phyloP scores from a whole-genome alignment of 768 basidiomycete species.

The Tylopilus rubrobrunneus region DNA sequence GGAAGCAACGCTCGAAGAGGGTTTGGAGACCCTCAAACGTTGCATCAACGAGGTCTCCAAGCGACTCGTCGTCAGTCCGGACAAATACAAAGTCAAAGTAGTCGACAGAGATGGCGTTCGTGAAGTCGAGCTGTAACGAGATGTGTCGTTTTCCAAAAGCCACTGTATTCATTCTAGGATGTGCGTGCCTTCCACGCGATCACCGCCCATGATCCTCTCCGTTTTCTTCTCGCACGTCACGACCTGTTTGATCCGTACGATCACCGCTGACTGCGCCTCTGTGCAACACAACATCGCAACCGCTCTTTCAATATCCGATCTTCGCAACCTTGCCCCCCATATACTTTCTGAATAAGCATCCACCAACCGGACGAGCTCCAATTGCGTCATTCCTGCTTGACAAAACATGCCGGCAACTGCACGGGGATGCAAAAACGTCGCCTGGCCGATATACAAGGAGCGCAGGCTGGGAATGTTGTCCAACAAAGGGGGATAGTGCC shows the following conservation, averaged over 20 bases:
- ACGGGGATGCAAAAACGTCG: conserved; percentile 41
- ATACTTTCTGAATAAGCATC: conserved; percentile 55
- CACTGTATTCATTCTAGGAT: conserved; percentile 16
- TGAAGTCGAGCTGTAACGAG: conserved; percentile 62
- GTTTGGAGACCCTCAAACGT: conserved; percentile 74
- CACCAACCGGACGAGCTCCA: conserved; percentile 41
- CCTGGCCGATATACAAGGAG: conserved; percentile 48
- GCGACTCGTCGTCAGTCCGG: conserved; percentile 74
- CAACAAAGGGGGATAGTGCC: conserved; percentile 26
- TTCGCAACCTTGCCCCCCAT: conserved; percentile 52
- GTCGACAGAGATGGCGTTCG: conserved; percentile 90
- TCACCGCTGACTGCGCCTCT: conserved; percentile 12
- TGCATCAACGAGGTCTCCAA: conserved; percentile 89
- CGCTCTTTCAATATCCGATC: conserved; percentile 44
- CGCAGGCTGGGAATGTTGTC: conserved; percentile 38
- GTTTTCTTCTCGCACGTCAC: conserved; percentile 49
- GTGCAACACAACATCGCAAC: conserved; percentile 5
- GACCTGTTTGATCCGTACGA: conserved; percentile 36
- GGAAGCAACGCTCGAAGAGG: conserved; percentile 79
- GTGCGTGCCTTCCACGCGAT: conserved; percentile 36
- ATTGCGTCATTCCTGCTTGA: conserved; percentile 15
- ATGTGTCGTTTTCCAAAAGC: background rate
- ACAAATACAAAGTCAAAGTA: conserved; percentile 83
- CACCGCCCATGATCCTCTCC: conserved; percentile 52
- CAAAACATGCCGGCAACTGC: conserved; percentile 37